Base-by-base conservation (phyloP, 83 land plant species). In the Isoetes engelmannii region DNA sequence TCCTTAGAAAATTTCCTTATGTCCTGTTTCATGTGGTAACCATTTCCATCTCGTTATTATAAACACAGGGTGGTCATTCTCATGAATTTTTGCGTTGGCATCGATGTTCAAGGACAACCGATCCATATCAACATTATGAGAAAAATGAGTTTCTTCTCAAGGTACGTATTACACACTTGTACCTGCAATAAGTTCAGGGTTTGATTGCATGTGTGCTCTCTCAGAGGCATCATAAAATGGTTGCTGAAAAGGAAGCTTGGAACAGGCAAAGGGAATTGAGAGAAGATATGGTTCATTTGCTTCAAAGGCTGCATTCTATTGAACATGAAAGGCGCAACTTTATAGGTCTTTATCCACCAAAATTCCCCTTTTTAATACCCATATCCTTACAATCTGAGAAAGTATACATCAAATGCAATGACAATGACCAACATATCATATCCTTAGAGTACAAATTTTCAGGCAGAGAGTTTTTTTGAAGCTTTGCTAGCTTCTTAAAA, bases 231-330 rank as follows among this genome's bases (percentile, higher is more conserved):
- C 69, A 72, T 20, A 70, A 57, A 42, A 46, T 72, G 74, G 69
- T 72, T 6, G 74, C 74, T 10, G 74, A 72, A 6, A 72, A 72
- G 45, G 69, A 45, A 7, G 74, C 68, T 5, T 72, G 74, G 74
- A 61, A 37, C 17, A 72, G 74, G 70, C 74, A 72, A 48, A 45
- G 74, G 45, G 48, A 68, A 17, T 47, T 72, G 18, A 61, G 74
- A 72, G 74, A 72, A 46, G 74, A 72, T 19, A 72, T 72, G 74
- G 69, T 72, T 62, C 67, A 61, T 48, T 57, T 72, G 12, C 44
- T 72, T 6, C 61, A 69, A 17, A 62, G 74, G 51, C 44, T 72
- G 18, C 74, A 72, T 63, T 72, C 74, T 37, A 72, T 72, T 48
- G 74, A 72, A 51, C 62, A 63, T 21, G 69, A 72, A 51, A 61